Conservation (phyloP, 1,139 yeast species). For the Wickerhamiella pararugosa region DNA sequence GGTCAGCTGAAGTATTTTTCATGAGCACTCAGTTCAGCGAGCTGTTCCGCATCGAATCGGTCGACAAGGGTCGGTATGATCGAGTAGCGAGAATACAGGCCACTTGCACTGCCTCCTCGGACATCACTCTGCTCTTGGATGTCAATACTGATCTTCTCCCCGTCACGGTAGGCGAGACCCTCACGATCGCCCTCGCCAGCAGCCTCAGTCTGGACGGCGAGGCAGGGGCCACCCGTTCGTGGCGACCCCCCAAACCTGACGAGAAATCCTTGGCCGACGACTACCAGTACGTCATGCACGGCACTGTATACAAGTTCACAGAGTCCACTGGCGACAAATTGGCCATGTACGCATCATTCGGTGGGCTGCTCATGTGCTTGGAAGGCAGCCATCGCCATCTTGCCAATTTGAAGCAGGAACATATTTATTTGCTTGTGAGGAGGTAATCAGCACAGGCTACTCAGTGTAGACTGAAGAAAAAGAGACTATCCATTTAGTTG, state of each 20-base stretch:
- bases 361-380: constrained; percentile 83
- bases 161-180: constrained; percentile 56
- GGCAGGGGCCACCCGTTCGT: constrained; percentile 48
- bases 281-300: constrained; percentile 96
- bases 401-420: constrained; percentile 83
- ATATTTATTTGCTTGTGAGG: constrained; percentile 80
- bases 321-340: constrained; percentile 56
- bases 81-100: constrained; percentile 85
- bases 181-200: constrained; percentile 81
- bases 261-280: constrained; percentile 88
- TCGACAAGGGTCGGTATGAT: constrained; percentile 84
- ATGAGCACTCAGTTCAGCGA: constrained; percentile 75
- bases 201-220: constrained; percentile 48
- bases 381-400: constrained; percentile 91
- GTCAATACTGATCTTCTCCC: constrained; percentile 90
- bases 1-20: neutral
- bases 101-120: constrained; percentile 68
- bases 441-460: constrained; percentile 21
- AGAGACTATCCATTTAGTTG: no score
- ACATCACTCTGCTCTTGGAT: constrained; percentile 76
- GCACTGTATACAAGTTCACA: constrained; percentile 93
- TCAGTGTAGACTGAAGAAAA: neutral
- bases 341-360: constrained; percentile 87
- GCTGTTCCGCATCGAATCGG: constrained; percentile 71
- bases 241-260: constrained; percentile 75